Evolutionary conservation across 805 yeast genomes (phyloP).

Genomic region (Ogataea paraovalis): DNA sequence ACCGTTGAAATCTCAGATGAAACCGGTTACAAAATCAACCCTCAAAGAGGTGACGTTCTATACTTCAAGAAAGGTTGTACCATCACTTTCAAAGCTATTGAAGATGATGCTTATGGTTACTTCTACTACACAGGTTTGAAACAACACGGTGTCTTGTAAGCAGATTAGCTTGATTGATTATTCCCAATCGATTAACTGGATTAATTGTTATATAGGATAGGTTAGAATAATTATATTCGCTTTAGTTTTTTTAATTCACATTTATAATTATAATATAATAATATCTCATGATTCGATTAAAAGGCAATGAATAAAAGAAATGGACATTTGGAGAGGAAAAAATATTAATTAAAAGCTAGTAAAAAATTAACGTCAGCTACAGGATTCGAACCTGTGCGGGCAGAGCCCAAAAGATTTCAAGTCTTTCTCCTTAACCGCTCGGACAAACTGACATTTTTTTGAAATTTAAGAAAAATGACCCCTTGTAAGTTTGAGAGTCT

Average conservation of each 20-base stretch:
- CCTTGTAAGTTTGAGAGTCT: too few species aligned
- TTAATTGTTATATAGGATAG: conserved; percentile 1
- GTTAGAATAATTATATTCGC: not conserved
- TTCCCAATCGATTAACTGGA: not conserved
- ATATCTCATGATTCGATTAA: too few species aligned
- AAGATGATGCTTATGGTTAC: conserved; percentile 50
- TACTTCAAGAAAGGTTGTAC: conserved; percentile 62
- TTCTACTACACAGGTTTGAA: conserved; percentile 58
- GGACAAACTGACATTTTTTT: conserved; percentile 36
- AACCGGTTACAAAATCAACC: conserved; percentile 53
- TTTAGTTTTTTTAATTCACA: not conserved
- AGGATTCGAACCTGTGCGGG: conserved; percentile 62
- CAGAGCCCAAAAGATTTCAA: conserved; percentile 58
- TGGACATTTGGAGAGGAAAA: too few species aligned
- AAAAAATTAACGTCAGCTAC: conserved; percentile 41
- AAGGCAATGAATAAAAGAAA: too few species aligned
- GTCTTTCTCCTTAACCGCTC: conserved; percentile 57
- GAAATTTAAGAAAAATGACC: too few species aligned
- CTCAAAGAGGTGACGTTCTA: conserved; percentile 60
- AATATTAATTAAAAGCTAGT: too few species aligned
- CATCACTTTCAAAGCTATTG: conserved; percentile 49
- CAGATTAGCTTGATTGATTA: not conserved
- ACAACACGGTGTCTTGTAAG: conserved; percentile 31
- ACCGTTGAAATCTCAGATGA: conserved; percentile 58
- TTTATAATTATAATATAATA: too few species aligned